These are phyloP conservation scores for Botrytis fragariae DNA, from an alignment of 2,329 filamentous ascomycete genomes.

Conservation along the genomic window DNA sequence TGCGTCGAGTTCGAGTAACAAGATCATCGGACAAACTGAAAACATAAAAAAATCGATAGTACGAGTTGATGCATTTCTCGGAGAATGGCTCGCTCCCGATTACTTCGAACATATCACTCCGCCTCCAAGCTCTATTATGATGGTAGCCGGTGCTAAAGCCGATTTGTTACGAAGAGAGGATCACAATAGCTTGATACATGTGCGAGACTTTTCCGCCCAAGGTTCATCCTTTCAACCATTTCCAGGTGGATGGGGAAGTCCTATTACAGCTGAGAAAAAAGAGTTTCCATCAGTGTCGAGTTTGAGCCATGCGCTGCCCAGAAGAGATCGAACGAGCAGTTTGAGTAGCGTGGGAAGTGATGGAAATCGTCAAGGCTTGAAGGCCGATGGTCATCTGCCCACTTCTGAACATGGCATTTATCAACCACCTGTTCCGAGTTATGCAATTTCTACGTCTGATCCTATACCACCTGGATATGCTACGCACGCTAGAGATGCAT, in stretches of 20 bases:
- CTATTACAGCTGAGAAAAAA: conserved; percentile 29
- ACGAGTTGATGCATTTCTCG: conserved; percentile 86
- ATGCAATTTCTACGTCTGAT: conserved; percentile 76
- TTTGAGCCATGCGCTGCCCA: conserved; percentile 32
- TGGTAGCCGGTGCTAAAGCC: conserved; percentile 86
- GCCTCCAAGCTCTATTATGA: conserved; percentile 79
- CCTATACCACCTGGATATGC: conserved; percentile 87
- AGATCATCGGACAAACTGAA: conserved; percentile 24
- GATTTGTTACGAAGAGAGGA: conserved; percentile 78
- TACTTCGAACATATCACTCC: conserved; percentile 93
- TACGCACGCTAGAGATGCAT: conserved; percentile 83
- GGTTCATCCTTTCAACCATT: conserved; percentile 38
- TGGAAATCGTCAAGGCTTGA: conserved; percentile 29
- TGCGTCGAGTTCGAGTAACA: conserved; percentile 22
- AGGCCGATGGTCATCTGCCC: conserved; percentile 18
- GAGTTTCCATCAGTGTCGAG: conserved; percentile 33
- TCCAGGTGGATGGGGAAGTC: conserved; percentile 41
- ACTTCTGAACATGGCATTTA: conserved; percentile 51
- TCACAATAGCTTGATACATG: conserved; percentile 45
- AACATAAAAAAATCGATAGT: conserved; percentile 59
- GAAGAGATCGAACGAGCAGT: conserved; percentile 38
- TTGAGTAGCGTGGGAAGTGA: conserved; percentile 36
- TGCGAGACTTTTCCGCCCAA: conserved; percentile 32
- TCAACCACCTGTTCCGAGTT: conserved; percentile 72
- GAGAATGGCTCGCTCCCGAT: conserved; percentile 90